Evolutionary conservation across 345 rosid species (phyloP), one percentile per base, ranked within the genome.

Genomic region (Citrus reticulata): DNA sequence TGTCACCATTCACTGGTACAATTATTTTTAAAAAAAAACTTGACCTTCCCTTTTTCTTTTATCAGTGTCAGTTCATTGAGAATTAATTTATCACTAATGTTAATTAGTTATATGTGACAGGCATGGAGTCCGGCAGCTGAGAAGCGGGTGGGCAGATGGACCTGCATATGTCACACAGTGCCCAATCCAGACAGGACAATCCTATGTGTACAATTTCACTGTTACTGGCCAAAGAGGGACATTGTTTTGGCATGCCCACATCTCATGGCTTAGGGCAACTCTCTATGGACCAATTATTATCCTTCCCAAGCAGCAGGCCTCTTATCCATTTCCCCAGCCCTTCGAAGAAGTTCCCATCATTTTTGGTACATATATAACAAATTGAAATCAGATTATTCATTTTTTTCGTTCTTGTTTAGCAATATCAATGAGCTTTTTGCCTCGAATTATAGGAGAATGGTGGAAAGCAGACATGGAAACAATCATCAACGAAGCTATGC

Each of bases 1-100:
- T 72, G 49, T 90, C 80, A 84, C 93, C 7, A 4, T 92, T 76
- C 97, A 93, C 68, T 93, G 98, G 97, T 93, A 87, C 35, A 17
- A 16, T 34, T 34, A 5, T 4, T 34, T 34, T 34, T 32, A 32
- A 27, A 37, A 3, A 46, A 13, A 49, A 10, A 6, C 24, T 17
- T 29, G 22, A 49, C 1, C 55, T 49, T 14, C 55, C 3, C 61
- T 10, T 73, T 39, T 2, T 22, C 2, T n/a, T 51, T 79, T 16
- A 16, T 22, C 5, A 2, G 3, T 63, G 8, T 8, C n/a, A 16
- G 19, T 14, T 49, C 19, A 14, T 29, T 13, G 0, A 11, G n/a
- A 49, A 40, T 40, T 40, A 35, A 68, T n/a, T 68, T n/a, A 69
- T 42, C 35, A 34, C 9, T 17, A 3, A 30, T 49, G 32, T 11